These are phyloP conservation scores for Arthrobotrys musiformis DNA, from an alignment of 2,329 filamentous ascomycete species.

Conservation along the genomic window DNA sequence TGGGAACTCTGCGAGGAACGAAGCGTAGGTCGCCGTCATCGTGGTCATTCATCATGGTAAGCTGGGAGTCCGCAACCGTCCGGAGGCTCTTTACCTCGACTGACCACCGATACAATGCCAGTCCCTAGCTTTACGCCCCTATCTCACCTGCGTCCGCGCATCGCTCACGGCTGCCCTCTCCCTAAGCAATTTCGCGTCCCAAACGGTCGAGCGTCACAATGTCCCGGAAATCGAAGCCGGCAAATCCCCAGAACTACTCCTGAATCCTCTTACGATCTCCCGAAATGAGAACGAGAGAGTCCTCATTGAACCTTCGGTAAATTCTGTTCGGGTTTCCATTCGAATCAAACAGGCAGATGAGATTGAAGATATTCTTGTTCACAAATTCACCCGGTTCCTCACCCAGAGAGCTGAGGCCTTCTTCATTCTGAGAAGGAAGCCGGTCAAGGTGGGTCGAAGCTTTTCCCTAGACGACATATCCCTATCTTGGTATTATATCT, in stretches of 20 bases:
- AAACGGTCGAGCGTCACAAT: slow-evolving; percentile 96
- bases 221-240: slow-evolving; percentile 96
- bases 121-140: slow-evolving; percentile 97
- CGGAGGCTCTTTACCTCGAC: not conserved
- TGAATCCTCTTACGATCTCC: slow-evolving; percentile 89
- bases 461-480: not conserved
- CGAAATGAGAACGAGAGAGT: slow-evolving; percentile 98
- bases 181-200: slow-evolving; percentile 95
- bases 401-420: slow-evolving; percentile 96
- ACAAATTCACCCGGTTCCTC: slow-evolving; percentile 97
- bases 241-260: slow-evolving; percentile 89
- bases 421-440: slow-evolving; percentile 94
- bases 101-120: slow-evolving; percentile 60
- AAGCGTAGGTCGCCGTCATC: not conserved
- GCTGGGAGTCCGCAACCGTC: not conserved
- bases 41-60: slow-evolving; percentile 54
- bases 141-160: slow-evolving; percentile 94
- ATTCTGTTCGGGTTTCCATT: slow-evolving; percentile 96
- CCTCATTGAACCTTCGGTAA: slow-evolving; percentile 94
- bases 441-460: slow-evolving; percentile 77
- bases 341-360: slow-evolving; percentile 99
- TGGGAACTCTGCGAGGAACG: not conserved
- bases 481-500: no score
- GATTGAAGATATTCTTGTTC: slow-evolving; percentile 96
- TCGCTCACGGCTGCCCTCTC: slow-evolving; percentile 93